Conservation (phyloP, 805 yeast genomes). For the Candida silvatica region DNA sequence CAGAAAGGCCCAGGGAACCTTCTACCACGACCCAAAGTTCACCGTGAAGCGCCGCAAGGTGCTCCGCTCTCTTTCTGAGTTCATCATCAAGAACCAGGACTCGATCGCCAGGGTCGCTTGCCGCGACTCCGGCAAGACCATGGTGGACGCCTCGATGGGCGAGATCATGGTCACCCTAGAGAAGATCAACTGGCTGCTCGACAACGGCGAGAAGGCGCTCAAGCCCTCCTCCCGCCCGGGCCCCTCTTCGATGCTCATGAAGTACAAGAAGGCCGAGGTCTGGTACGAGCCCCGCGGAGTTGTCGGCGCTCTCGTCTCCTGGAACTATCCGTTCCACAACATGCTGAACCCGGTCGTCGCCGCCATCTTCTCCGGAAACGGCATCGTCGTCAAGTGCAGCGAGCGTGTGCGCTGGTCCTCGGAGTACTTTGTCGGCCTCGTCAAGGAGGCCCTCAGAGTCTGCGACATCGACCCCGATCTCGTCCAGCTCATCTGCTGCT, state of each 20-base stretch:
- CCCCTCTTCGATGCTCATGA: conserved; percentile 76
- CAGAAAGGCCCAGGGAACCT: conserved; percentile 41
- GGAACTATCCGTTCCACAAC: conserved; percentile 98
- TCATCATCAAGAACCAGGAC: conserved; percentile 73
- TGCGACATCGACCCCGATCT: conserved; percentile 74
- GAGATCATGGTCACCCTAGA: conserved; percentile 93
- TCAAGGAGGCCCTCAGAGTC: conserved; percentile 60
- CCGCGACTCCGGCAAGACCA: conserved; percentile 93
- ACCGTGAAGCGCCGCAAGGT: conserved; percentile 54
- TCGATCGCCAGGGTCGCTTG: conserved; percentile 88
- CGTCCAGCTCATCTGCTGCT: conserved; percentile 82
- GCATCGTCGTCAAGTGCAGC: conserved; percentile 86
- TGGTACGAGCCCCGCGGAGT: conserved; percentile 89
- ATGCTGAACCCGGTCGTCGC: conserved; percentile 89
- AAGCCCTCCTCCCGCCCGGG: conserved; percentile 75
- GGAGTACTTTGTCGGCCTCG: conserved; percentile 62
- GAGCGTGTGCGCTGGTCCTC: conserved; percentile 97
- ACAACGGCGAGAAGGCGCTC: conserved; percentile 70
- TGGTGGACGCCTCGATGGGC: conserved; percentile 94
- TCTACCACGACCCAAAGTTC: conserved; percentile 46
- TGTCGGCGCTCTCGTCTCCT: conserved; percentile 83
- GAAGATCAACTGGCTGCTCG: conserved; percentile 81
- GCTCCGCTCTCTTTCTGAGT: conserved; percentile 61
- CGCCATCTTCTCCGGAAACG: conserved; percentile 83
- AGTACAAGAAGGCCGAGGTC: conserved; percentile 88